phyloP scores from a whole-genome alignment of 371 early-diverging fungal species.

The Chytridiales sp. region DNA sequence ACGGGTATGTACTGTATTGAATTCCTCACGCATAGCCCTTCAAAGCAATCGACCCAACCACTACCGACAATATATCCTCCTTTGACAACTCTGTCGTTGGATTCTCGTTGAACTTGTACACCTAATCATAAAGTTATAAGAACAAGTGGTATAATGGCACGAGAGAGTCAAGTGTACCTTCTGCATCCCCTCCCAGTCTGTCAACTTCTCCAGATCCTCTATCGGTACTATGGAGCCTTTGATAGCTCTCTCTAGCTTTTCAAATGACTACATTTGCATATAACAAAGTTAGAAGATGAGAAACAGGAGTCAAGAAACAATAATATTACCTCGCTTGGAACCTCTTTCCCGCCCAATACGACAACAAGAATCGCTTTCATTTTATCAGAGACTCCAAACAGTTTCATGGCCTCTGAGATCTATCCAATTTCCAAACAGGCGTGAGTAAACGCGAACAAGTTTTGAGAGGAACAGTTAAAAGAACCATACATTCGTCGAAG shows the following conservation, averaged over 20 bases:
- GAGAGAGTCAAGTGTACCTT: constrained; percentile 1
- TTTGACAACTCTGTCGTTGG: background rate
- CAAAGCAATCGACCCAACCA: constrained; percentile 29
- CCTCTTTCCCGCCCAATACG: constrained; percentile 16
- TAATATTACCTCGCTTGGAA: constrained; percentile 8
- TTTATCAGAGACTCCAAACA: constrained; percentile 34
- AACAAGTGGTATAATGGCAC: constrained; percentile 2
- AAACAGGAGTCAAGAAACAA: background rate
- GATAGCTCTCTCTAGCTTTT: no score
- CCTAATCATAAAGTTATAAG: constrained; percentile 12
- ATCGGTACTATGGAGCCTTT: background rate
- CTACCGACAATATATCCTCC: constrained; percentile 11
- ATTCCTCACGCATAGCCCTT: constrained; percentile 22
- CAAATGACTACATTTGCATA: no score
- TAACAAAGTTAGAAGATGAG: background rate
- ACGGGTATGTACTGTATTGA: no score
- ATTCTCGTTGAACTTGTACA: constrained; percentile 8
- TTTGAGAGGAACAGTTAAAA: no score
- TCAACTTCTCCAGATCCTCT: background rate
- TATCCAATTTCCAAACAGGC: constrained; percentile 6
- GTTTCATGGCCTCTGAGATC: constrained; percentile 34
- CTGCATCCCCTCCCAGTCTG: background rate
- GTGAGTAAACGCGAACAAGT: background rate
- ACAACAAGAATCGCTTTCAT: constrained; percentile 16
- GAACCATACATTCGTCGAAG: constrained; percentile 26